These are phyloP conservation scores for Paraphoma sp. DNA, from an alignment of 2,329 filamentous ascomycete genomes.

Conservation along the genomic window DNA sequence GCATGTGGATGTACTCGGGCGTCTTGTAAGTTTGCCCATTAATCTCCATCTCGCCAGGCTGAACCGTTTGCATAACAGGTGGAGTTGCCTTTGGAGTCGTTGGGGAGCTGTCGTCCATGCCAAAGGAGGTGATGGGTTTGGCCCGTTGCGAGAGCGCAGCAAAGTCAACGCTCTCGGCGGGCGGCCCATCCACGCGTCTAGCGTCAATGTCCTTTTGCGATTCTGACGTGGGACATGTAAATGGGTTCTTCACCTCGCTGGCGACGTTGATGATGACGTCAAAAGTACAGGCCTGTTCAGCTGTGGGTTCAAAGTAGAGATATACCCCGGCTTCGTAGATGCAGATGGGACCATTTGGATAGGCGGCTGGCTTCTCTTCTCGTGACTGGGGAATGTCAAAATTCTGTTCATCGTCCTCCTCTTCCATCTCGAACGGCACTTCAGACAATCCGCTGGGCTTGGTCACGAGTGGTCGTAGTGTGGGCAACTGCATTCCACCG, in stretches of 20 bases:
- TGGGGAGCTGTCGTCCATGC: slow-evolving; percentile 48
- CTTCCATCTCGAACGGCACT: slow-evolving; percentile 76
- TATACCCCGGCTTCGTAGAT: slow-evolving; percentile 82
- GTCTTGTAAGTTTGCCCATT: slow-evolving; percentile 46
- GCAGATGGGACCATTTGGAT: slow-evolving; percentile 80
- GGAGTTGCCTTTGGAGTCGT: slow-evolving; percentile 62
- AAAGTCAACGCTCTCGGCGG: slow-evolving; percentile 45
- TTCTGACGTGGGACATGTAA: slow-evolving; percentile 50
- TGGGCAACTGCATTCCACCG: slow-evolving; percentile 60
- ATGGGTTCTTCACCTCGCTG: slow-evolving; percentile 80
- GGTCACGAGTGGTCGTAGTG: slow-evolving; percentile 41
- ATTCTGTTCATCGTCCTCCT: slow-evolving; percentile 66
- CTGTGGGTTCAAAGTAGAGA: slow-evolving; percentile 80
- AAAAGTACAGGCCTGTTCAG: slow-evolving; percentile 76
- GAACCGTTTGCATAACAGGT: slow-evolving; percentile 43
- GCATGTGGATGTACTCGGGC: slow-evolving; percentile 86
- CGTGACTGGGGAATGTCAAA: slow-evolving; percentile 64
- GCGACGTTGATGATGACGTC: slow-evolving; percentile 87
- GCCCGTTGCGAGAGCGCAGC: slow-evolving; percentile 35
- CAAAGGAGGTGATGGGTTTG: slow-evolving; percentile 31
- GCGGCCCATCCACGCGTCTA: slow-evolving; percentile 42
- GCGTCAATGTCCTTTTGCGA: slow-evolving; percentile 46
- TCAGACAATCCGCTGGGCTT: slow-evolving; percentile 52
- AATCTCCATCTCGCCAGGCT: slow-evolving; percentile 32
- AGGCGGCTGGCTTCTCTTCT: slow-evolving; percentile 77